Evolutionary conservation across 2,329 filamentous ascomycete species (phyloP), one percentile per base, ranked within the genome.

Genomic region (Catunica adiposa): DNA sequence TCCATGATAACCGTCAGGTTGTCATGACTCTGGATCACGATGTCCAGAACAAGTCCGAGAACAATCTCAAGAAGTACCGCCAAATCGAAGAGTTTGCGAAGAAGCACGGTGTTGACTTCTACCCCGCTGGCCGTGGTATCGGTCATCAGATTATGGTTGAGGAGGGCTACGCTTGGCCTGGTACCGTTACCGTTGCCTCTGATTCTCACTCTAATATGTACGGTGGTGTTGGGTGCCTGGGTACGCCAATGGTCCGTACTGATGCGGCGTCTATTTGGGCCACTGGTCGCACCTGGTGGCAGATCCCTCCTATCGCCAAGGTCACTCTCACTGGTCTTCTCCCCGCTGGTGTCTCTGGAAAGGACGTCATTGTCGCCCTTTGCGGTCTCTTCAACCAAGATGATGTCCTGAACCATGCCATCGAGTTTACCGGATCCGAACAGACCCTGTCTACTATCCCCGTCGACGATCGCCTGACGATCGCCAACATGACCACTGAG

Each of bases 111-210:
- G 76, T 94, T 0, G 73, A 81, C 57, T 89, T 89, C 65, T 94
- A 83, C 63, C 82, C 81, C 1, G 83, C 86, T 0, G 86, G 86
- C 1, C 69, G 79, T 47, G 87, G 87, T 11, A 95, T 95, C 63
- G 89, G 89, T 0, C 90, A 96, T 66, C 90, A 96, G 67, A 83
- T 90, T 62, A 89, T 92, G 84, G 79, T 94, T 0, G 88, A 94
- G 67, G 87, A 87, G 66, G 83, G 88, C 75, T 73, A 84, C 73
- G 63, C 71, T 1, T 97, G 88, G 88, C 90, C 90, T 0, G 84
- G 86, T 1, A 94, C 86, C 0, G 67, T 96, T 53, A 79, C 78
- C 0, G 89, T 96, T 1, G 90, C 86, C 0, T 84, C 79, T 0
- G 85, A 89, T 66, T 78, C 73, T 47, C 89, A 96, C 66, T 79